Evolutionary conservation across 2,329 filamentous ascomycete species (phyloP), one percentile per base, ranked within the genome.

Genomic region (Lachnellula suecica): DNA sequence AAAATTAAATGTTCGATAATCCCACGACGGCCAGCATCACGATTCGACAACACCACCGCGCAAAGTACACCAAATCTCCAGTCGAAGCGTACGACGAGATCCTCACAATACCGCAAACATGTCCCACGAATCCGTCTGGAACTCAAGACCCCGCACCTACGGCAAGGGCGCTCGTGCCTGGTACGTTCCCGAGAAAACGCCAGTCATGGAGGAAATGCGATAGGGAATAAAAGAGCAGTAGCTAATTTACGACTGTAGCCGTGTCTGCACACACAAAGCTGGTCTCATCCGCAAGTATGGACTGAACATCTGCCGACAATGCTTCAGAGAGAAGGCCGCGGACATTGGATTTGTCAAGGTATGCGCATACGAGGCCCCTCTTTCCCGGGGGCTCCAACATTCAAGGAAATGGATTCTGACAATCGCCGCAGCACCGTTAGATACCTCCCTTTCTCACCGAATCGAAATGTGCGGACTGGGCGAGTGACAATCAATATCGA

Each of bases 241-340:
- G 20, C 6, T 49, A 40, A 25, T 10, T 29, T 42, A 52, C 58
- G 59, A 53, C 61, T 52, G 29, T 70, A 89, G 86, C 82, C 87
- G 86, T 72, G 85, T 89, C 73, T 89, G 86, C 90, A 91, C 91
- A 74, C 93, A 99, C 89, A 87, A 84, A 74, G 93, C 94, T 72
- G 94, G 94, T 95, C 87, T 99, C 68, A 96, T 99, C 86, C 92
- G 94, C 83, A 99, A 99, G 83, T 99, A 99, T 82, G 93, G 94
- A 74, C 84, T 97, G 69, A 91, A 96, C 79, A 84, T 88, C 73
- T 88, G 85, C 83, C 84, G 85, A 82, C 85, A 88, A 74, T 88
- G 85, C 81, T 88, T 87, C 82, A 81, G 84, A 70, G 84, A 88
- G 79, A 87, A 87, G 80, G 75, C 82, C 64, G 75, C 81, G 74